Evolutionary conservation across 2,329 filamentous ascomycete species (phyloP).

Genomic region (Daldinia sp.): DNA sequence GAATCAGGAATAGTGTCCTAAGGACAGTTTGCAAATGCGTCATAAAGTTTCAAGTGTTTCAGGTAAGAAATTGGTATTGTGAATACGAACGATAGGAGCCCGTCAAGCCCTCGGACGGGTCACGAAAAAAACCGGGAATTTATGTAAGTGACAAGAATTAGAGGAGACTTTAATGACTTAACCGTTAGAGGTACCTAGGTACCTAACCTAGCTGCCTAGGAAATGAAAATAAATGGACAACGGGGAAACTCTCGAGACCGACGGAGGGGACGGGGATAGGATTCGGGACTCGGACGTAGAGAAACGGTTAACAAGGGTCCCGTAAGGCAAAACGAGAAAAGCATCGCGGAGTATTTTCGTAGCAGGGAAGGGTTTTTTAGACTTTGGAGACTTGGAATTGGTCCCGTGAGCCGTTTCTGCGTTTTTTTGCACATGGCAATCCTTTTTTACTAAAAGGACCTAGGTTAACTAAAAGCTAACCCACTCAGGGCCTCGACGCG

Average conservation of each 20-base stretch:
- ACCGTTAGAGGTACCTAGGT: no score
- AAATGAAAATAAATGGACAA: not conserved
- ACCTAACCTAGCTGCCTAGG: no score
- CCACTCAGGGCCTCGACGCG: constrained; percentile 11
- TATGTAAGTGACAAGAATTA: constrained; percentile 18
- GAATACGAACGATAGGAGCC: not conserved
- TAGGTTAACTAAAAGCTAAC: not conserved
- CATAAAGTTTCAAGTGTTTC: not conserved
- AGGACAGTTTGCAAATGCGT: not conserved
- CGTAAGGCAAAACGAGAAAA: not conserved
- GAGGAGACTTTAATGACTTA: no score
- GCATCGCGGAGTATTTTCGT: constrained; percentile 37
- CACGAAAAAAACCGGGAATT: constrained; percentile 10
- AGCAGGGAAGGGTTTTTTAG: constrained; percentile 18
- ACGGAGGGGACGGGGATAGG: constrained; percentile 16
- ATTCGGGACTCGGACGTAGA: constrained; percentile 20
- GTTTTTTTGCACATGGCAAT: not conserved
- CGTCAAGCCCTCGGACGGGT: not conserved
- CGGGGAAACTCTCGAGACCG: constrained; percentile 20
- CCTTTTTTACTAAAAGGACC: not conserved
- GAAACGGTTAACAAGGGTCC: constrained; percentile 14
- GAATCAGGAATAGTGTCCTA: no score
- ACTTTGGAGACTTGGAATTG: constrained; percentile 16
- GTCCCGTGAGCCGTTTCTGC: constrained; percentile 22
- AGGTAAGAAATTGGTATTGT: not conserved